phyloP scores from a whole-genome alignment of 495 filamentous ascomycete genomes.

The Lophiotrema nucula region DNA sequence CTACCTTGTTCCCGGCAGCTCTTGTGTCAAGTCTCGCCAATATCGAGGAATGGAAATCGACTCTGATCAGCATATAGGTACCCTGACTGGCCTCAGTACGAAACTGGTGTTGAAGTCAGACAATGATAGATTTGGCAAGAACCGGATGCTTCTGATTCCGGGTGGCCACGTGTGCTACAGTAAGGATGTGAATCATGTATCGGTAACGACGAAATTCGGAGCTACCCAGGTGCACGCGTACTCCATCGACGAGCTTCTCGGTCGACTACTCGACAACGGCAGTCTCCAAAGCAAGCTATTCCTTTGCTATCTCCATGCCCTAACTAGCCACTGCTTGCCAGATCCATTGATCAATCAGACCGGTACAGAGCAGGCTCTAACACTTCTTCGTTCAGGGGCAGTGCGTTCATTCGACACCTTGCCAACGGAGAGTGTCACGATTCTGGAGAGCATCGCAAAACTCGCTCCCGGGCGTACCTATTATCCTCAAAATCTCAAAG shows the following conservation, averaged over 20 bases:
- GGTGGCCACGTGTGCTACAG: conserved; percentile 42
- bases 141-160: conserved; percentile 21
- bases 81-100: conserved; percentile 18
- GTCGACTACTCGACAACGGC: conserved; percentile 17
- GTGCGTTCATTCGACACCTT: conserved; percentile 21
- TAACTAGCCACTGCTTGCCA: conserved; percentile 13
- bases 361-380: conserved; percentile 14
- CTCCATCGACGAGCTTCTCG: conserved; percentile 2
- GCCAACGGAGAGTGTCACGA: conserved; percentile 1
- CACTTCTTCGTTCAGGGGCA: conserved; percentile 8
- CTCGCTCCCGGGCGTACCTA: conserved; percentile 55
- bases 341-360: conserved; percentile 16
- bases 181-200: conserved; percentile 44
- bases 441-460: conserved; percentile 46
- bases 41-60: conserved; percentile 25
- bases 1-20: not conserved
- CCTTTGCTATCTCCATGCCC: conserved; percentile 20
- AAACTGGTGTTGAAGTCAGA: conserved; percentile 19
- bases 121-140: not conserved
- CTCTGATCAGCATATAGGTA: conserved; percentile 12
- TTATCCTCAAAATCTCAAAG: conserved; percentile 49
- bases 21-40: conserved; percentile 11
- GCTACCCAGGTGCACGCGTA: conserved; percentile 12
- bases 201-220: conserved; percentile 22
- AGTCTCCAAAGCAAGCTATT: conserved; percentile 24